A percentile compares a stretch with the other conserved stretches of the same genome.
Conservation (phyloP, 495 filamentous ascomycete species). For the Symbiotaphrina buchneri region DNA sequence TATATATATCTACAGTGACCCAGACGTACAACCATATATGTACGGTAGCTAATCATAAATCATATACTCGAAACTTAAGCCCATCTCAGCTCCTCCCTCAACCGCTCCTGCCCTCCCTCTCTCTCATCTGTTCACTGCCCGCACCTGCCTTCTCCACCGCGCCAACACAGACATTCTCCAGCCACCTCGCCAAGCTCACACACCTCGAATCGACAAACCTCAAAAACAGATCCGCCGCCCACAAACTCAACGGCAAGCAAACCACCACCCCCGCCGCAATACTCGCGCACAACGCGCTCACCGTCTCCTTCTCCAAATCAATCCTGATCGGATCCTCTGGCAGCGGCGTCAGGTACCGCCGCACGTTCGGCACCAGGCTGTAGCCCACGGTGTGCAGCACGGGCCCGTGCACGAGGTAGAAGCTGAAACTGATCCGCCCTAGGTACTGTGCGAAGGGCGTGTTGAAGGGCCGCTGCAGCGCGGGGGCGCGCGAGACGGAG, state of each 20-base stretch:
- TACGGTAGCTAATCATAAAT: too few relatives aligned
- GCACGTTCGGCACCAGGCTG: conserved; percentile 14
- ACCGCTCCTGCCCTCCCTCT: too few relatives aligned
- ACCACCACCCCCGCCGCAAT: conserved; percentile 26
- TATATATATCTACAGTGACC: too few relatives aligned
- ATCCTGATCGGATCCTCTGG: conserved; percentile 25
- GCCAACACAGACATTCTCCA: too few relatives aligned
- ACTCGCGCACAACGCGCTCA: conserved; percentile 25
- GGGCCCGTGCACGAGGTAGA: conserved; percentile 43
- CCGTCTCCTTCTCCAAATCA: conserved; percentile 28
- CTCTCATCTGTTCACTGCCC: too few relatives aligned
- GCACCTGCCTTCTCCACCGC: too few relatives aligned
- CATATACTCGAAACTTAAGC: too few relatives aligned
- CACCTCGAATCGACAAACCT: too few relatives aligned
- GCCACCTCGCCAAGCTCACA: too few relatives aligned
- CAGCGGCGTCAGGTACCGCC: conserved; percentile 7
- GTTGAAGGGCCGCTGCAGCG: conserved; percentile 29
- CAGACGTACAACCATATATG: too few relatives aligned
- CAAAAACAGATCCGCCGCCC: conserved; percentile 35
- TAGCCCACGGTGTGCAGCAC: conserved; percentile 26
- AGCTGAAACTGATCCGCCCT: conserved; percentile 35
- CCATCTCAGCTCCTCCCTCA: too few relatives aligned
- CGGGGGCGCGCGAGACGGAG: conserved; percentile 26
- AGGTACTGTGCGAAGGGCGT: conserved; percentile 34
- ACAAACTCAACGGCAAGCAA: conserved; percentile 26